phyloP scores from a whole-genome alignment of 2,329 filamentous ascomycete species.

The Purpureocillium lavendulum region DNA sequence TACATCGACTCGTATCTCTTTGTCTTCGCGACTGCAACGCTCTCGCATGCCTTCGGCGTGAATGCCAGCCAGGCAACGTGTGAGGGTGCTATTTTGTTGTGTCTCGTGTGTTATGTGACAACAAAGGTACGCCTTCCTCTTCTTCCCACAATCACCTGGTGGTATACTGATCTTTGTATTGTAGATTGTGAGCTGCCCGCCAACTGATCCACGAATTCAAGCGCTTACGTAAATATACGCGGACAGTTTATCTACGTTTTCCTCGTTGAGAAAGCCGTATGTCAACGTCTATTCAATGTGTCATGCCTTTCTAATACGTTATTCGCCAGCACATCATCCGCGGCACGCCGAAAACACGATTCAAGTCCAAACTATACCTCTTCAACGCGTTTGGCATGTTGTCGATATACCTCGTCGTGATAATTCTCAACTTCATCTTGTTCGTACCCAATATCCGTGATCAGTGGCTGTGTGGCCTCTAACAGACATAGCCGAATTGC shows the following conservation, averaged over 20 bases:
- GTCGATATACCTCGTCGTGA: constrained; percentile 36
- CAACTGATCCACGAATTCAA: constrained; percentile 5
- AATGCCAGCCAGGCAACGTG: constrained; percentile 43
- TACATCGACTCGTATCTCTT: constrained; percentile 54
- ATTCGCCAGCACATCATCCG: constrained; percentile 49
- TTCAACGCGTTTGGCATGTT: constrained; percentile 53
- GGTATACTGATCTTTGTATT: background rate
- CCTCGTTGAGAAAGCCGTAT: constrained; percentile 54
- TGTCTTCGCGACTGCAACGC: constrained; percentile 46
- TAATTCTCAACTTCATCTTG: constrained; percentile 53
- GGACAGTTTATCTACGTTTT: constrained; percentile 59
- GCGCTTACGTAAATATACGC: constrained; percentile 27
- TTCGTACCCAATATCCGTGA: constrained; percentile 21
- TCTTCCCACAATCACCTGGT: too few species aligned
- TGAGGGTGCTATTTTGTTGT: constrained; percentile 50
- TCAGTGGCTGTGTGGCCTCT: background rate
- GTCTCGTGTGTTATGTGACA: constrained; percentile 52
- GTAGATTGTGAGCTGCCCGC: background rate
- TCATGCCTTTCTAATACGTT: background rate
- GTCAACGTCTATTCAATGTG: constrained; percentile 10
- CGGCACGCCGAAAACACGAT: constrained; percentile 38
- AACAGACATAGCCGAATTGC: constrained; percentile 41
- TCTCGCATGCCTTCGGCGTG: constrained; percentile 49
- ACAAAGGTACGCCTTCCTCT: constrained; percentile 40
- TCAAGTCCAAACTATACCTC: constrained; percentile 48